phyloP scores from a whole-genome alignment of 129 eudicot species.

The Artemisia annua region DNA sequence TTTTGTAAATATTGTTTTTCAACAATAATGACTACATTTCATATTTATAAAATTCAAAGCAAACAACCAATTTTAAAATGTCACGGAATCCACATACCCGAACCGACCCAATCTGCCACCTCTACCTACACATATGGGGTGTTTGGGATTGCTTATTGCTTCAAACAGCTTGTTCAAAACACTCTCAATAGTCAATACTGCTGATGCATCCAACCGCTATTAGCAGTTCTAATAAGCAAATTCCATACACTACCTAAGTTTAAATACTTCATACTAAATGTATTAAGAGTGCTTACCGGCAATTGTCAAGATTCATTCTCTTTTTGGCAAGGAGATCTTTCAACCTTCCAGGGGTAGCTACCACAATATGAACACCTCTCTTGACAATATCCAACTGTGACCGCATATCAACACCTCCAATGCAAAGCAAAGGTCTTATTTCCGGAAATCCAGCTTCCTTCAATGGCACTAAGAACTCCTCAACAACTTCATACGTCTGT shows the following conservation, averaged over 20 bases:
- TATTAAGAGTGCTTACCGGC: constrained; percentile 46
- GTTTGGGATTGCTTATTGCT: too few species aligned
- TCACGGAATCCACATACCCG: neutral
- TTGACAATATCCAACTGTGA: constrained; percentile 71
- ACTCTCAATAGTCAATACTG: too few species aligned
- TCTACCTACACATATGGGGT: neutral
- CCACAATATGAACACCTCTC: constrained; percentile 84
- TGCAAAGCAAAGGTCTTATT: constrained; percentile 64
- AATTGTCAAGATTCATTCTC: constrained; percentile 53
- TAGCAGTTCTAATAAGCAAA: too few species aligned
- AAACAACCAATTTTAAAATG: neutral
- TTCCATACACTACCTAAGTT: neutral
- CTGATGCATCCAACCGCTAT: too few species aligned
- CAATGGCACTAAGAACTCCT: constrained; percentile 63
- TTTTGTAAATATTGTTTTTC: too few species aligned
- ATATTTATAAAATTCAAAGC: too few species aligned
- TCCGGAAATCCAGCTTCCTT: constrained; percentile 70
- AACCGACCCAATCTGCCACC: constrained; percentile 1
- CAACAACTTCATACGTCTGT: constrained; percentile 77
- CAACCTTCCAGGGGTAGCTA: constrained; percentile 89
- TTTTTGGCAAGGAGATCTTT: constrained; percentile 85
- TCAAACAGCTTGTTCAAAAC: too few species aligned
- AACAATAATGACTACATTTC: too few species aligned
- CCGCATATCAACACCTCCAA: constrained; percentile 75
- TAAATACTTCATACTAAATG: neutral